Evolutionary conservation across 139 green algal genomes (phyloP).

Genomic region (Asterochloris sp.): DNA sequence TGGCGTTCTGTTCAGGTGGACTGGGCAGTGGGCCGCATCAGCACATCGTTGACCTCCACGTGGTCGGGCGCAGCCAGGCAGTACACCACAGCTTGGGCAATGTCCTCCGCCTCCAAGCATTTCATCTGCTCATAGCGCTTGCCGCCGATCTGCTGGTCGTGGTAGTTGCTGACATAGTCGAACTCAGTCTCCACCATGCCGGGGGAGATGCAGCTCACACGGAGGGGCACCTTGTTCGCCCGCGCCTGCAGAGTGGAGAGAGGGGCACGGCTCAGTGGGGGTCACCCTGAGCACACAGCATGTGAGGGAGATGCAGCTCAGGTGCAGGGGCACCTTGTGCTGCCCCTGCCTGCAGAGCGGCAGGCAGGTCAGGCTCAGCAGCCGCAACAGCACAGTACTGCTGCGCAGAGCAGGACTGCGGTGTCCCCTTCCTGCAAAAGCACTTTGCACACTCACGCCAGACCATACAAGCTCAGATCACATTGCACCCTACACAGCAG

Average conservation of each 20-base stretch:
- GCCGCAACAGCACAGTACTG: no score
- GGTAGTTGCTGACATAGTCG: constrained; percentile 40
- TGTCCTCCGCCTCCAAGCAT: constrained; percentile 53
- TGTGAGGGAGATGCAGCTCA: no score
- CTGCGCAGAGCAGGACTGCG: no score
- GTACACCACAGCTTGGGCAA: constrained; percentile 63
- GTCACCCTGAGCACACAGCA: no score
- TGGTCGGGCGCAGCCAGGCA: constrained; percentile 56
- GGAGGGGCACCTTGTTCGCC: constrained; percentile 40
- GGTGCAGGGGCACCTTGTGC: no score
- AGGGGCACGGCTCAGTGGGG: no score
- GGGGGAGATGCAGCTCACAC: constrained; percentile 64
- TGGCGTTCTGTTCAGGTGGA: not conserved
- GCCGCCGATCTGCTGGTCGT: constrained; percentile 29
- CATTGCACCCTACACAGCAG: no score
- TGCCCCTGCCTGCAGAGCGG: no score
- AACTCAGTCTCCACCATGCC: constrained; percentile 73
- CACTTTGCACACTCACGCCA: no score
- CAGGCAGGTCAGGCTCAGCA: no score
- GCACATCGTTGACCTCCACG: constrained; percentile 72
- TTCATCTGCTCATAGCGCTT: constrained; percentile 23
- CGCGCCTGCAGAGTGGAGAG: constrained; percentile 35
- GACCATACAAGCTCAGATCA: no score
- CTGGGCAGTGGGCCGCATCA: constrained; percentile 56
- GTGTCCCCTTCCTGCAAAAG: no score